phyloP scores from a whole-genome alignment of 1,139 yeast species.

The Kazachstania sp. region DNA sequence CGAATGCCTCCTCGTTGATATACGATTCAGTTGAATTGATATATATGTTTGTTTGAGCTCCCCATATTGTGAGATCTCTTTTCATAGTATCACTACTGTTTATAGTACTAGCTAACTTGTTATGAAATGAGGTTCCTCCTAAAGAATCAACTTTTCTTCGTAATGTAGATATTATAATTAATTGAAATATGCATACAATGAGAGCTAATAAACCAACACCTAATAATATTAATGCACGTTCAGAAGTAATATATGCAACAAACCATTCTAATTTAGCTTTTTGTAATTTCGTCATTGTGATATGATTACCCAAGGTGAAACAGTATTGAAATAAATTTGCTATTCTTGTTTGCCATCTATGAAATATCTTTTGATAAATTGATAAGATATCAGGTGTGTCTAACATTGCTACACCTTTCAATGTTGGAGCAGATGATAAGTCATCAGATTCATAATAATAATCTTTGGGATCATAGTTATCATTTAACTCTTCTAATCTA shows the following conservation, averaged over 20 bases:
- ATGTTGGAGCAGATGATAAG: neutral
- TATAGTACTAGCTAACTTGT: neutral
- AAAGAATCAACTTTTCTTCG: constrained; percentile 11
- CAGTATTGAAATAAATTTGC: constrained; percentile 12
- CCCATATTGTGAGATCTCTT: constrained; percentile 37
- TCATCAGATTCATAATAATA: neutral
- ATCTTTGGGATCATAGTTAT: constrained; percentile 5
- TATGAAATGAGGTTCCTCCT: neutral
- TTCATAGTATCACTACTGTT: constrained; percentile 4
- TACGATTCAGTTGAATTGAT: constrained; percentile 37
- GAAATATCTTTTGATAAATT: constrained; percentile 27
- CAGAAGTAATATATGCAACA: constrained; percentile 41
- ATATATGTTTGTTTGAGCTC: constrained; percentile 42
- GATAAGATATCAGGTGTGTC: constrained; percentile 24
- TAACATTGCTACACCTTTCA: neutral
- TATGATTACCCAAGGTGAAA: constrained; percentile 13
- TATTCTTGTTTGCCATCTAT: constrained; percentile 20
- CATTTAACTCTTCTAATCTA: constrained; percentile 32
- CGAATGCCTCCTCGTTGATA: constrained; percentile 58
- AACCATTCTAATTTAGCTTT: constrained; percentile 38
- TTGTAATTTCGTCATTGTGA: constrained; percentile 9
- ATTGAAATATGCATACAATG: constrained; percentile 42
- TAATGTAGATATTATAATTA: constrained; percentile 32
- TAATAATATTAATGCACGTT: constrained; percentile 38
- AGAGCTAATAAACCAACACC: constrained; percentile 44